Base-by-base conservation (phyloP, 345 rosid species). In the Trapa incisa region DNA sequence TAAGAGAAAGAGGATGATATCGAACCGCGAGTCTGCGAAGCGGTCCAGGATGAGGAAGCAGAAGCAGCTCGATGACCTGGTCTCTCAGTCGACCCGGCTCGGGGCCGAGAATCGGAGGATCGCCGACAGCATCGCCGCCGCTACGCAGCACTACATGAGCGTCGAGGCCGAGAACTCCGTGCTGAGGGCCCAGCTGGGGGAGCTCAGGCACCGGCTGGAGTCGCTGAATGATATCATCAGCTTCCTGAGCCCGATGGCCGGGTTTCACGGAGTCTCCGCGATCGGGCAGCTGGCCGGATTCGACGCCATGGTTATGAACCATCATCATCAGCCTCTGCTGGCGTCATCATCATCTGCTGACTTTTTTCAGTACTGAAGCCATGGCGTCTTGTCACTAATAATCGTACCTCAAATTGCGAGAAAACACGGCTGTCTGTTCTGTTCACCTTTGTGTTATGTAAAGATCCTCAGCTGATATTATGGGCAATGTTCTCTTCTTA, bases 1-100 rank as follows among this genome's bases (percentile, higher is more conserved):
- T 75, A 93, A 93, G 72, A 73, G 96, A 47, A 93, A 91, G 70
- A 77, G 99, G 58, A 91, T 88, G 97, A 72, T 91, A 0, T 93
- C 98, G 0, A 93, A 93, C 75, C 79, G 98, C 4, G 98, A 93
- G 75, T 93, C 98, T 6, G 98, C 98, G 16, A 86, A 91, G 68
- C 83, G 97, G 67, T 93, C 98, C 5, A 83, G 98, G 72, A 79
- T 85, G 92, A 85, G 87, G 82, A 93, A 93, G 65, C 96, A 90
- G 78, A 87, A 90, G 82, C 96, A 82, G 68, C 69, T 90, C 66
- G 89, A 88, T 67, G 96, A 90, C 78, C 80, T 93, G 53, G 74
- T 76, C 78, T 75, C 77, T n/a, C 87, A 90, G 73, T 80, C 81
- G 17, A 47, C 77, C 56, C 81, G 80, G 47, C 80, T 90, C 43